Base-by-base conservation (phyloP, 257 asterid genomes). In the Przewalskia tangutica region DNA sequence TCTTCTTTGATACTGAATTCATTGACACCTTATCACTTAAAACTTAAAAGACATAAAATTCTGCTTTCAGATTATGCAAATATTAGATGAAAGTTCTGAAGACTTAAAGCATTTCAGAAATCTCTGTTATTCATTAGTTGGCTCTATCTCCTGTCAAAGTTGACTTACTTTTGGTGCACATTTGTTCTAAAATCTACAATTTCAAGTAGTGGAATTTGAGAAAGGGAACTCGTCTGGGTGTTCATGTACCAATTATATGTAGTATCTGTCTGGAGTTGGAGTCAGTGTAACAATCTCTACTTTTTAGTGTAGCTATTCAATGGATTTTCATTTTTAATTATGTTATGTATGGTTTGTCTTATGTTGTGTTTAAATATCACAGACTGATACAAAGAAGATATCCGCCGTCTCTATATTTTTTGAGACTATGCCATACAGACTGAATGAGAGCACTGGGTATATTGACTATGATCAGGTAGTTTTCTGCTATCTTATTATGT, bases 371-470 rank as follows among this genome's bases (percentile, higher is more conserved):
- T 76, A 48, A 81, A 62, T 62, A 67, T 83, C 77, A 75, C 95
- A 95, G 98, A 95, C 98, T n/a, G 98, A 95, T 83, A 93, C 97
- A 18, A 95, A 93, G 85, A 95, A 95, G 89, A 95, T 95, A 79
- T 91, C 97, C 82, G 97, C 97, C 1, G 98, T 95, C 78, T 95
- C 98, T 65, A 93, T 95, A 83, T 95, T 95, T 85, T 95, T 95
- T 11, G 98, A 95, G 93, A 93, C 98, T 64, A 93, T 95, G 98
- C 98, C 98, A 10, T 95, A 95, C 89, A 90, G 98, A 85, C 86
- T 95, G 87, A 92, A 95, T 64, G 98, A 95, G 89, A 90, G 90
- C 90, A 90, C 97, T 6, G 98, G 98, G 46, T 93, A 92, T 85
- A 92, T 95, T 84, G 98, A 95, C 89, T 95, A 95, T 85, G 97